Evolutionary conservation across 2,329 filamentous ascomycete genomes (phyloP), one percentile per base, ranked within the genome.

Genomic region (Biscogniauxia mediterranea): DNA sequence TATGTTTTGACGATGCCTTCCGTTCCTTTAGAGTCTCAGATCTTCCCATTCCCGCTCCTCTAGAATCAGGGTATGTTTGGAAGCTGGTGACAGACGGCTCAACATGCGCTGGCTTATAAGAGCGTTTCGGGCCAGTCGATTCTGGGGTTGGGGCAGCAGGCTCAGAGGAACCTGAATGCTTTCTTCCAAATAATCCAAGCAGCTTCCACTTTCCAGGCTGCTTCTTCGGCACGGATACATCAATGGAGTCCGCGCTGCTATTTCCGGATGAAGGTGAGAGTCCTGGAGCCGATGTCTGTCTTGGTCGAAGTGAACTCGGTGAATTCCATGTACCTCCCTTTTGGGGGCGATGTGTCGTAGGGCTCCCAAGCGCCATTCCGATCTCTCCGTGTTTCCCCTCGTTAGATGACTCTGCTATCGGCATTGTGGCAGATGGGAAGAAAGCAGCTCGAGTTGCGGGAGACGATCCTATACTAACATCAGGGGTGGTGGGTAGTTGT

Each of bases 291-390:
- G 61, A 61, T 21, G 60, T 56, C 52, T 69, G 64, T 26, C 50
- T 62, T 9, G 57, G 56, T 49, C 57, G 65, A 17, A 60, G 55
- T 17, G 64, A 57, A 28, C 58, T 55, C 42, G 68, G 66, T 8
- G 65, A 59, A 52, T 60, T 64, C 66, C 66, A 62, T 17, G 61
- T 38, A 26, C 57, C 62, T 58, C 67, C 66, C 50, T 72, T 71
- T 20, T 66, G 62, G 42, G 77, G 76, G 17, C 76, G 74, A 49
- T 78, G 77, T n/a, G 80, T 77, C 23, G 90, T 77, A 23, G 90
- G 90, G 69, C 89, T 92, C 32, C 89, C 90, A 59, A 92, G 76
- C 1, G 90, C 90, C 81, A 93, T 88, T 9, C 90, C 90, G 63
- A 93, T 92, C 67, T 79, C 80, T 17, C 54, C 57, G 19, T 63